Evolutionary conservation across 768 basidiomycete species (phyloP), one percentile per base, ranked within the genome.

Genomic region (Mycena leptocephala): DNA sequence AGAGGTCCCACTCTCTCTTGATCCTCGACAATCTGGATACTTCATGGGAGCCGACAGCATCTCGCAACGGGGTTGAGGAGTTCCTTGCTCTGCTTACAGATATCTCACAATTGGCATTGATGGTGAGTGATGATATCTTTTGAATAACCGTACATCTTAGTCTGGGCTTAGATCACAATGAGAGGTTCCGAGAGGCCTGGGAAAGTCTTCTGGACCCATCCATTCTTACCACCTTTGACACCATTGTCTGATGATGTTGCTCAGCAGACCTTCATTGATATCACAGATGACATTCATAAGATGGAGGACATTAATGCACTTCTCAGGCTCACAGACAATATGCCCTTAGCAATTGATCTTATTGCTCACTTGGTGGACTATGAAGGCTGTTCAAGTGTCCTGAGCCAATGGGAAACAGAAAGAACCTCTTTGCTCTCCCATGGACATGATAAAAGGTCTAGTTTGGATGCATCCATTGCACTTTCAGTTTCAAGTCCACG

Each of bases 1-100:
- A 18, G 16, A n/a, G 4, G 24, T 22, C 56, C 4, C 2, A 28
- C 4, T 18, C 32, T 24, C 35, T 74, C 18, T 30, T 74, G 46
- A 26, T 74, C 3, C 20, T 74, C 37, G 73, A 74, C 26, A 74
- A 74, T 61, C 39, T 74, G 13, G 73, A 74, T 14, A 74, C 65
- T 6, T 2, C 58, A 8, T 74, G 73, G 73, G 73, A 74, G 65
- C 55, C 65, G 10, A 7, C 37, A 3, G 32, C 46, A 5, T 41
- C 56, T 55, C 73, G 73, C 1, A 18, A 7, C 3, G 58, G 18
- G 0, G 58, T 74, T 32, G 73, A 74, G 53, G 66, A 74, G 24
- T 41, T 74, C 10, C 48, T 74, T 10, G 28, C 65, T 9, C 37
- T 35, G 1, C 51, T 74, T 3, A 59, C 65, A n/a, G 65, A 59